phyloP scores from a whole-genome alignment of 495 filamentous ascomycete genomes.

The Xylaria flabelliformis region DNA sequence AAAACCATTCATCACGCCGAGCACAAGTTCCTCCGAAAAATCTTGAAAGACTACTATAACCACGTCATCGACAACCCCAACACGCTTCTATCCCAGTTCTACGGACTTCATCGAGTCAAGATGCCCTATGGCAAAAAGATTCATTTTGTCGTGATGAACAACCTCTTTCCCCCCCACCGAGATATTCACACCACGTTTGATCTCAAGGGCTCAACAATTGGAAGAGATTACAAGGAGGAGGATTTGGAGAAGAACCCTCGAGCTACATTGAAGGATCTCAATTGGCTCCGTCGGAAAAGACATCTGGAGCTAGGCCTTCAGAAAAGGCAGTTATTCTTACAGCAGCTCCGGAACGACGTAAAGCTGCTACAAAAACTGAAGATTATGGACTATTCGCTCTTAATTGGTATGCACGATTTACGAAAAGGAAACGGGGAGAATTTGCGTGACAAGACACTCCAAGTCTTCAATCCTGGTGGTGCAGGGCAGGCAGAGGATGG shows the following conservation, averaged over 20 bases:
- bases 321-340: conserved; percentile 85
- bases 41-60: conserved; percentile 90
- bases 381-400: conserved; percentile 98
- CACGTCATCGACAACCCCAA: conserved; percentile 94
- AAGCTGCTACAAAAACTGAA: conserved; percentile 81
- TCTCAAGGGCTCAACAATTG: conserved; percentile 95
- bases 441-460: conserved; percentile 89
- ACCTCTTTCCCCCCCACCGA: conserved; percentile 94
- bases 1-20: conserved; percentile 98
- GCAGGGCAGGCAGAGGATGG: conserved; percentile 61
- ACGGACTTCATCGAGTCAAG: conserved; percentile 96
- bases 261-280: conserved; percentile 94
- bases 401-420: conserved; percentile 93
- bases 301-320: conserved; percentile 85
- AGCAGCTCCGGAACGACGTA: conserved; percentile 88
- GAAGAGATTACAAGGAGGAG: conserved; percentile 88
- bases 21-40: conserved; percentile 92
- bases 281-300: conserved; percentile 88
- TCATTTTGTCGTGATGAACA: conserved; percentile 99
- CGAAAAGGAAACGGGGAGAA: conserved; percentile 93
- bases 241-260: conserved; percentile 86
- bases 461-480: conserved; percentile 93
- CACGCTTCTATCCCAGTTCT: conserved; percentile 96
- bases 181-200: conserved; percentile 98
- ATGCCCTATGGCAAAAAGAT: conserved; percentile 98